Percentiles rank a stretch among this genome's conserved stretches.
These are phyloP conservation scores for Diaporthe nobilis DNA, from an alignment of 2,329 filamentous ascomycete species.

Conservation along the genomic window DNA sequence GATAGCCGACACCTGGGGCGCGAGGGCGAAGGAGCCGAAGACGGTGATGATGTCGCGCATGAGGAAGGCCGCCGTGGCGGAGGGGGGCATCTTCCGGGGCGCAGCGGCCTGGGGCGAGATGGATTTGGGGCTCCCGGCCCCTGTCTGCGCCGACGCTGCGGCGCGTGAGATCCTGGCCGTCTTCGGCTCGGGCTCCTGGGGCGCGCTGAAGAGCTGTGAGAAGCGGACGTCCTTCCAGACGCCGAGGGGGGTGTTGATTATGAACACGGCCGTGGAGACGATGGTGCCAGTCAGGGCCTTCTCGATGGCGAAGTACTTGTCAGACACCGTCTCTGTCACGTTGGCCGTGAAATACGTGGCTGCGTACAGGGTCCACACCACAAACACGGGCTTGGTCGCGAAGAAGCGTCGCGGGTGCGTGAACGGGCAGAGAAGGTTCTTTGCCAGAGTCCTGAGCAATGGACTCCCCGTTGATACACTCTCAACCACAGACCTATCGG, in stretches of 20 bases:
- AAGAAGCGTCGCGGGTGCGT: slow-evolving; percentile 17
- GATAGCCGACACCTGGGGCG: slow-evolving; percentile 7
- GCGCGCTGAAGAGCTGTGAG: slow-evolving; percentile 25
- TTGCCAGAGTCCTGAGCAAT: not conserved
- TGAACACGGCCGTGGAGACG: slow-evolving; percentile 19
- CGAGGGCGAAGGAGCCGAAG: slow-evolving; percentile 28
- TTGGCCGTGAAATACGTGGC: slow-evolving; percentile 29
- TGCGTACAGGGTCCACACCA: slow-evolving; percentile 25
- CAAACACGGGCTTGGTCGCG: slow-evolving; percentile 26
- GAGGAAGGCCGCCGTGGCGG: slow-evolving; percentile 19
- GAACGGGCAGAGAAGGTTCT: slow-evolving; percentile 15
- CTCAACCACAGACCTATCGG: slow-evolving; percentile 10
- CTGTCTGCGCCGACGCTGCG: slow-evolving; percentile 6
- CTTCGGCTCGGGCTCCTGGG: not conserved
- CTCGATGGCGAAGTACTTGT: slow-evolving; percentile 12
- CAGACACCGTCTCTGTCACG: slow-evolving; percentile 26
- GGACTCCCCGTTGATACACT: slow-evolving; percentile 15
- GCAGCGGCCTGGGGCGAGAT: not conserved
- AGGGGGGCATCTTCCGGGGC: slow-evolving; percentile 7
- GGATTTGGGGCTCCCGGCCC: not conserved
- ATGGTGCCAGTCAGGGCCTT: slow-evolving; percentile 22
- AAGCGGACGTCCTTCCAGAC: slow-evolving; percentile 33
- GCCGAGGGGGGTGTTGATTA: slow-evolving; percentile 26
- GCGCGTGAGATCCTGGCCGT: not conserved
- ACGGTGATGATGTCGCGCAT: slow-evolving; percentile 27